A percentile compares a stretch with the other conserved stretches of the same genome.
phyloP scores from a whole-genome alignment of 2,329 filamentous ascomycete genomes.

The Ramularia endophylla region DNA sequence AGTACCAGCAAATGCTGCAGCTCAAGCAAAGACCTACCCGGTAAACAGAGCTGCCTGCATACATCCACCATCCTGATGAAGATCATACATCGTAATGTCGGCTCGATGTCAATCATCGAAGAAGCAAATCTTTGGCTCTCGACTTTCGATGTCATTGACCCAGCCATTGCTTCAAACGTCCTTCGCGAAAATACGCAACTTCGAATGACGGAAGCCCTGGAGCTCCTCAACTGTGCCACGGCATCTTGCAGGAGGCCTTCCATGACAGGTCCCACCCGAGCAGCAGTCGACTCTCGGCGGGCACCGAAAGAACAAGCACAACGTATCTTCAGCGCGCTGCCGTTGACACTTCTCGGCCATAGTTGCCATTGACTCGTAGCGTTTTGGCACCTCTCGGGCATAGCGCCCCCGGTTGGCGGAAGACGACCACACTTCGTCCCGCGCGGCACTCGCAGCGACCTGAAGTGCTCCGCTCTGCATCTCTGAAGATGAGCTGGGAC shows the following conservation, averaged over 20 bases:
- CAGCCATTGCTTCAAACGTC: background rate
- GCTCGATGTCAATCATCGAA: background rate
- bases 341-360: constrained; percentile 7
- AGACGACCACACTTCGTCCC: constrained; percentile 13
- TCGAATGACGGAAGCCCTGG: background rate
- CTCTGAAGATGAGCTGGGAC: constrained; percentile 14
- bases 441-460: constrained; percentile 14
- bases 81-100: background rate
- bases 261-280: constrained; percentile 17
- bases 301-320: constrained; percentile 12
- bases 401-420: constrained; percentile 8
- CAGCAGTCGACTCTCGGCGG: constrained; percentile 12
- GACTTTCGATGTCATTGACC: background rate
- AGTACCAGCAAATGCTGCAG: constrained; percentile 15
- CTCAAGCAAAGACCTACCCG: constrained; percentile 9
- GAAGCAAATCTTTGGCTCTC: background rate
- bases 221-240: constrained; percentile 9
- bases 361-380: constrained; percentile 8
- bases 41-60: constrained; percentile 9
- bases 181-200: background rate
- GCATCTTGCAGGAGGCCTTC: constrained; percentile 9
- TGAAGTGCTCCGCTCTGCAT: constrained; percentile 12
- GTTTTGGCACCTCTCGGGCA: constrained; percentile 1
- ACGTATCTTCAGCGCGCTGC: constrained; percentile 8
- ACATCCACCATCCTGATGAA: too few relatives aligned